Evolutionary conservation across 768 basidiomycete species (phyloP), one percentile per base, ranked within the genome.

Genomic region (Suillus subaureus): DNA sequence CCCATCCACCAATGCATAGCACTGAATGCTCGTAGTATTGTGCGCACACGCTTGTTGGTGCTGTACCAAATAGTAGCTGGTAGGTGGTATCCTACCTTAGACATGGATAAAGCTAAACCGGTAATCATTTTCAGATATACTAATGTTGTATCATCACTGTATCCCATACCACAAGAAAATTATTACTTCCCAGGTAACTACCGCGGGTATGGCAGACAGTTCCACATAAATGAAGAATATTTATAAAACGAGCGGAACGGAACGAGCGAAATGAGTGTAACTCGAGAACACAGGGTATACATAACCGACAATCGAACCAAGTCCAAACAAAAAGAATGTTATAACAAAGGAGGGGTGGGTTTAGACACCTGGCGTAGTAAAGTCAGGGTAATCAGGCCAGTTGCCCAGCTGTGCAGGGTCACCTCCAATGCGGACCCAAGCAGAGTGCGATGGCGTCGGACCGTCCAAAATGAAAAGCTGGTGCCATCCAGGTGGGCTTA

Each of bases 391-490:
- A 63, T 85, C 62, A 0, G 92, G 92, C 92, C 92, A 94, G 68
- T 89, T 87, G 0, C 92, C 92, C 13, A 94, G 74, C 61, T 79
- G 28, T 0, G 81, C 83, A 0, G 91, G 92, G 72, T 94, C 93
- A 1, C 90, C 90, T 23, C 92, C 92, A 61, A 94, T 90, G 33
- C 91, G 85, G 15, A 94, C 85, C 87, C 89, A 92, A 13, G 81
- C 75, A 21, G 91, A 90, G 68, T 87, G 84, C 31, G 89, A 92
- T 4, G 93, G 92, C 4, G 91, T 92, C 35, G 90, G 88, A 1
- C 91, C 91, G 61, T 93, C 91, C 35, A 94, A 79, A 55, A 94
- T 80, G 72, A 89, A 94, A 12, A 94, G 71, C 73, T 90, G 89
- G 64, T 88, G 85, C 88, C 92, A 93, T 6, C 87, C 89, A 0